These are phyloP conservation scores for Leccinellum luteum DNA, from an alignment of 768 basidiomycete genomes.

Conservation along the genomic window DNA sequence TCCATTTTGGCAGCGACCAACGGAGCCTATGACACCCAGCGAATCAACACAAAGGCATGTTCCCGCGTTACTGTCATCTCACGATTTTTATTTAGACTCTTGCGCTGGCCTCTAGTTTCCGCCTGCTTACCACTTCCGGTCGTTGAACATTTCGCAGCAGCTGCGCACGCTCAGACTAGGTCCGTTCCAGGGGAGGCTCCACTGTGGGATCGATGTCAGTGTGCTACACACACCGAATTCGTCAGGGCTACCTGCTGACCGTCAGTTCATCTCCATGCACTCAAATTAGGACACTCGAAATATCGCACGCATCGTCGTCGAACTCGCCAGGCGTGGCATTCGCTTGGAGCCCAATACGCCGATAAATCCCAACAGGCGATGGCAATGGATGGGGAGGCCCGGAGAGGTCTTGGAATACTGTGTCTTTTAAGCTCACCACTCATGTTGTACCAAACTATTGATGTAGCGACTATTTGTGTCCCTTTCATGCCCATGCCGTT, in stretches of 20 bases:
- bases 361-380: constrained; percentile 64
- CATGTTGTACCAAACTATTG: constrained; percentile 11
- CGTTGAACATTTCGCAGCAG: constrained; percentile 72
- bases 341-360: constrained; percentile 69
- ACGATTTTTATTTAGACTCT: background rate
- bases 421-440: constrained; percentile 19
- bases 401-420: constrained; percentile 60
- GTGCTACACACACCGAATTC: constrained; percentile 1
- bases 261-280: constrained; percentile 2
- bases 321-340: constrained; percentile 70
- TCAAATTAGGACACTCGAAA: constrained; percentile 79
- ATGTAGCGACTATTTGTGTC: background rate
- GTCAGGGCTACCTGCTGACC: constrained; percentile 2
- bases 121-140: constrained; percentile 20
- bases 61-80: background rate
- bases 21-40: constrained; percentile 5
- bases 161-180: constrained; percentile 67
- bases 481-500: background rate
- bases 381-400: constrained; percentile 84
- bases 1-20: constrained; percentile 37
- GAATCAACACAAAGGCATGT: constrained; percentile 18
- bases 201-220: constrained; percentile 90
- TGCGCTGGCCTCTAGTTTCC: constrained; percentile 14
- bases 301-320: constrained; percentile 74
- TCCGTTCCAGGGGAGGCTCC: constrained; percentile 78